Evolutionary conservation across 2,329 filamentous ascomycete genomes (phyloP).

Genomic region (Microsporum ferrugineum): DNA sequence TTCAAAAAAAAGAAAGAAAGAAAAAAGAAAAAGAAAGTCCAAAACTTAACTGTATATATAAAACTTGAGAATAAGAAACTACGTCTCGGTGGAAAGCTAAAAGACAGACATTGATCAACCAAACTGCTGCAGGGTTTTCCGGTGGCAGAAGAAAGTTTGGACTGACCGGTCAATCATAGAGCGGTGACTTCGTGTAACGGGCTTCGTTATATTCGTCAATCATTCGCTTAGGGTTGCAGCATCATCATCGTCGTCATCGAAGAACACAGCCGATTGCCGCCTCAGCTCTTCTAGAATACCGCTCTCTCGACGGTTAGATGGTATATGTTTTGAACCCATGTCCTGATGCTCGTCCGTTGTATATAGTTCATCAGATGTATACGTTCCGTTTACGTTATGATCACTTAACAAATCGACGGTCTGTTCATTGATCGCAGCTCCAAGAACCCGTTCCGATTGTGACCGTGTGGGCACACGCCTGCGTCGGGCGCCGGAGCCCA

Average conservation of each 20-base stretch:
- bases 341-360: background rate
- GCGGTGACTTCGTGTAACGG: background rate
- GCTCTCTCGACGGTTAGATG: conserved; percentile 22
- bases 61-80: background rate
- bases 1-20: background rate
- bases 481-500: conserved; percentile 12
- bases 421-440: background rate
- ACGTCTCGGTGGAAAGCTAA: background rate
- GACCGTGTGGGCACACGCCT: conserved; percentile 12
- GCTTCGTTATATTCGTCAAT: background rate
- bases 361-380: background rate
- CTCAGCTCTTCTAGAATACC: conserved; percentile 34
- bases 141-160: background rate
- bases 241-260: conserved; percentile 26
- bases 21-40: background rate
- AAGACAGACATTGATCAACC: background rate
- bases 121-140: background rate
- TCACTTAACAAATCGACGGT: conserved; percentile 10
- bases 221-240: background rate
- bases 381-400: background rate
- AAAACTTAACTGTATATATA: background rate
- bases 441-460: background rate
- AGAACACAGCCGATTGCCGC: conserved; percentile 38
- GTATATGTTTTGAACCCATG: background rate
- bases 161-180: background rate